A percentile compares a stretch with the other conserved stretches of the same genome.
These are phyloP conservation scores for Colletotrichum sp. DNA, from an alignment of 2,329 filamentous ascomycete genomes.

Conservation along the genomic window DNA sequence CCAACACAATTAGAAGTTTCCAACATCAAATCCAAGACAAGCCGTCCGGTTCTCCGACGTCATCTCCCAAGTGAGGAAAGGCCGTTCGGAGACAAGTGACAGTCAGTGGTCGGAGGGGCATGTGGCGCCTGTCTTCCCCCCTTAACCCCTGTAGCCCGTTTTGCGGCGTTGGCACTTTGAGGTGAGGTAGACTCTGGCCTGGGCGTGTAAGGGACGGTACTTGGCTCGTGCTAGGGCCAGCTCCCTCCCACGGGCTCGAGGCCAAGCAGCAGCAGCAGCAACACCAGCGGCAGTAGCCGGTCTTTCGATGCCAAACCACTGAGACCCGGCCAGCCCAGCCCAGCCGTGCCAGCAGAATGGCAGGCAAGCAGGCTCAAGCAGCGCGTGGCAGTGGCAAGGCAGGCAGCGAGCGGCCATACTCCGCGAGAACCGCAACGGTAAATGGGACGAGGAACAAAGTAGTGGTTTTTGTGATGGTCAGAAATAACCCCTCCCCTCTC, in stretches of 20 bases:
- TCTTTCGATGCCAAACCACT: neutral
- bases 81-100: conserved; percentile 10
- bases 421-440: neutral
- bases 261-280: neutral
- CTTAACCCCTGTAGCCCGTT: conserved; percentile 2
- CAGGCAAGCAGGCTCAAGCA: neutral
- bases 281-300: neutral
- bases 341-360: neutral
- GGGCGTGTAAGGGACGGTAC: neutral
- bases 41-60: conserved; percentile 7
- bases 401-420: neutral
- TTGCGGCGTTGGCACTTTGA: neutral
- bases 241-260: neutral
- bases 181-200: neutral
- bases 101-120: neutral
- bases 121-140: conserved; percentile 13
- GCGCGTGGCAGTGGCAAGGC: neutral
- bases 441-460: neutral
- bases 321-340: neutral
- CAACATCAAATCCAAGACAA: neutral
- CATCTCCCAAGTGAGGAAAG: conserved; percentile 10
- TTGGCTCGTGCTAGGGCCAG: neutral
- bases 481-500: neutral
- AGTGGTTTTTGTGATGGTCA: neutral
- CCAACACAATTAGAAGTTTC: neutral